Percentiles rank a stretch among this genome's conserved stretches.
These are phyloP conservation scores for Cladophialophora immunda DNA, from an alignment of 2,329 filamentous ascomycete genomes.

Conservation along the genomic window DNA sequence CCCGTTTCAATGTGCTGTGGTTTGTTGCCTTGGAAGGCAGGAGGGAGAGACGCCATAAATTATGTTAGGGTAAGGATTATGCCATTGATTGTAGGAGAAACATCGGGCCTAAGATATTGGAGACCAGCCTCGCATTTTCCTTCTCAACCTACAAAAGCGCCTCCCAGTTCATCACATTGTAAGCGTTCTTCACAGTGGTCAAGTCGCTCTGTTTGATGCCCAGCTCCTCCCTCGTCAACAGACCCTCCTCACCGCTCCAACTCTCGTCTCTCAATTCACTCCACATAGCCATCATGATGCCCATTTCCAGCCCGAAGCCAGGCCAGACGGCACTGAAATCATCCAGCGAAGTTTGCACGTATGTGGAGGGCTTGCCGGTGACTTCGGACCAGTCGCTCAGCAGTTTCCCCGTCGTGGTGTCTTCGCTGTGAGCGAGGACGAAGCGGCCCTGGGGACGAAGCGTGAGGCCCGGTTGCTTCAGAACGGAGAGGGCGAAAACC, in stretches of 20 bases:
- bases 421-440: slow-evolving; percentile 44
- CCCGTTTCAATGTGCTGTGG: too few species aligned
- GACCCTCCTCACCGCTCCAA: slow-evolving; percentile 42
- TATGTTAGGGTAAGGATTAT: too few species aligned
- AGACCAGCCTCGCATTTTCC: not conserved
- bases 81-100: too few species aligned
- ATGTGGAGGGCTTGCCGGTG: slow-evolving; percentile 42
- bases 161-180: slow-evolving; percentile 24
- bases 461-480: slow-evolving; percentile 46
- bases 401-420: slow-evolving; percentile 42
- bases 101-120: too few species aligned
- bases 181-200: slow-evolving; percentile 22
- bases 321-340: slow-evolving; percentile 46
- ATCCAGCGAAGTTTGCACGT: slow-evolving; percentile 42
- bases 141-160: slow-evolving; percentile 10
- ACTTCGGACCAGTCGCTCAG: slow-evolving; percentile 45
- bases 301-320: slow-evolving; percentile 44
- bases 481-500: slow-evolving; percentile 45
- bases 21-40: too few species aligned
- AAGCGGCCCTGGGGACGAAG: slow-evolving; percentile 38
- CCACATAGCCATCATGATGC: slow-evolving; percentile 43
- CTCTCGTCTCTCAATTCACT: slow-evolving; percentile 41
- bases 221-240: slow-evolving; percentile 43
- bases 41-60: too few species aligned
- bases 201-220: slow-evolving; percentile 20